Evolutionary conservation across 345 rosid species (phyloP), one percentile per base, ranked within the genome.

Genomic region (Kandelia obovata): DNA sequence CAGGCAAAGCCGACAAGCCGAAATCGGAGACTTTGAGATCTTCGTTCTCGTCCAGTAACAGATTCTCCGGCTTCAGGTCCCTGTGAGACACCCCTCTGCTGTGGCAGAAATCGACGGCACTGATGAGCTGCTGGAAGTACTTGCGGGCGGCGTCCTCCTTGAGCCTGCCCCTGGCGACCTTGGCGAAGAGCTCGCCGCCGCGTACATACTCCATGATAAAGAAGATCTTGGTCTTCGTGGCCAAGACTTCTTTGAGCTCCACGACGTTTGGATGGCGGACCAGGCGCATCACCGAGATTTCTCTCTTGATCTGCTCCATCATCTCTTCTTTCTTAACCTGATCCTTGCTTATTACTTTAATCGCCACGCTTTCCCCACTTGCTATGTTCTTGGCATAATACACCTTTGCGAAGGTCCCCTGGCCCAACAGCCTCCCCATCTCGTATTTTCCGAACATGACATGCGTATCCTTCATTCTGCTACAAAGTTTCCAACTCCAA

Each of bases 121-220:
- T 64, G 62, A 75, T 70, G 6, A 75, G 20, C 56, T 75, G 79
- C 53, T 75, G 79, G 31, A 75, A 75, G 23, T 75, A 75, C 32
- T 75, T 75, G 4, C 79, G 59, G 37, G 79, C 74, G 5, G 32
- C 6, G 7, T 75, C 74, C 53, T 75, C 79, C 21, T 65, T 70
- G 62, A 75, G 71, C 39, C 31, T 70, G 3, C 79, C 79, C 32
- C 8, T 75, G 4, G 74, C 79, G 27, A 75, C 74, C 21, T 75
- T 75, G 13, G 79, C 79, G 56, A 75, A 75, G 47, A 75, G 79
- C 66, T 75, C 79, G 30, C 79, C 79, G 53, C 79, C 79, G 21
- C 66, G 61, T 5, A 75, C 79, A 25, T 75, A 53, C 61, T 75
- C 79, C 71, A 75, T 75, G 2, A 75, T 35, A 21, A 75, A 70